Conservation (phyloP, 179 eudicot species). For the Beta corolliflora region DNA sequence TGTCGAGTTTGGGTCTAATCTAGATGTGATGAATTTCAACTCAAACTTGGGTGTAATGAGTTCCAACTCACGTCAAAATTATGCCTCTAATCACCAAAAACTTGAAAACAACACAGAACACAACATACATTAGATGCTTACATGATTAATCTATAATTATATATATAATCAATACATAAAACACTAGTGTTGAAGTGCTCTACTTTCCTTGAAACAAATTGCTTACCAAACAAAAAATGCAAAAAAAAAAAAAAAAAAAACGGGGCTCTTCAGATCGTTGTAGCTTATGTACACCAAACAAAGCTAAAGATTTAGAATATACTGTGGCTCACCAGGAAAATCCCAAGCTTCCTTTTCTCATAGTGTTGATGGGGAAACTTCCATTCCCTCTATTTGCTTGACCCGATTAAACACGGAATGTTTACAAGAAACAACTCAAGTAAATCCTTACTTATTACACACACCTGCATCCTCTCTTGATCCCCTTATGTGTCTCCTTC, state of each 20-base stretch:
- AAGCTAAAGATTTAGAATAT: constrained; percentile 21
- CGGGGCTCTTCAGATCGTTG: constrained; percentile 6
- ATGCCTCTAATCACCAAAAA: background rate
- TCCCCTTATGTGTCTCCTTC: constrained; percentile 27
- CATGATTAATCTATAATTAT: constrained; percentile 1
- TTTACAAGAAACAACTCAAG: constrained; percentile 12
- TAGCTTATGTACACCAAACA: constrained; percentile 30
- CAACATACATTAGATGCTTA: constrained; percentile 1
- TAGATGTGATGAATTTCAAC: too few relatives aligned
- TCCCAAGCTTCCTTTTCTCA: constrained; percentile 17
- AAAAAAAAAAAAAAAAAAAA: constrained; percentile 14
- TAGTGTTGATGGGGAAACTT: constrained; percentile 18
- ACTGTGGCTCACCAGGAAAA: constrained; percentile 24
- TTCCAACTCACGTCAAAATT: too few relatives aligned
- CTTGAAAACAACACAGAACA: background rate
- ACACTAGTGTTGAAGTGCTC: constrained; percentile 6
- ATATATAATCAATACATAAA: constrained; percentile 22
- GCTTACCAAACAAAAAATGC: constrained; percentile 7
- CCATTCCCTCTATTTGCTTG: constrained; percentile 1
- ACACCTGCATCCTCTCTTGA: constrained; percentile 22
- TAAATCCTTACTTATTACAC: constrained; percentile 29
- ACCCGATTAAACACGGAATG: constrained; percentile 30
- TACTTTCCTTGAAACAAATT: constrained; percentile 15
- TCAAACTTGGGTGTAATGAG: too few relatives aligned
- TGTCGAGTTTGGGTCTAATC: too few relatives aligned